Evolutionary conservation across 2,329 filamentous ascomycete genomes (phyloP), one percentile per base, ranked within the genome.

Genomic region (Coniochaeta sp.): DNA sequence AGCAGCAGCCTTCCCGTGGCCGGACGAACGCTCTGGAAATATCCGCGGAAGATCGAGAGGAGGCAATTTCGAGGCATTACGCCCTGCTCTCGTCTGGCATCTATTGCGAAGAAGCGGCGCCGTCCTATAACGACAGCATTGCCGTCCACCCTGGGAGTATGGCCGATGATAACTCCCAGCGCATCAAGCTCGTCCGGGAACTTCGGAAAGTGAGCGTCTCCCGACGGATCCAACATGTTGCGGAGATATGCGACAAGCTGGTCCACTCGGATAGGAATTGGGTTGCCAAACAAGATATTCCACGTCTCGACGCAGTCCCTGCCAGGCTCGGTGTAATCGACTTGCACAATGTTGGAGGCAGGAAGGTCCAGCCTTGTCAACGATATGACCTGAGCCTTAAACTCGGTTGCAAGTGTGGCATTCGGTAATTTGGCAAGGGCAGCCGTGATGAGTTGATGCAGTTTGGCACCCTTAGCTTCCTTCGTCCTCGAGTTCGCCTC

Each of bases 1-100:
- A 85, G 70, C 0, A 86, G 74, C 1, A 85, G 65, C 0, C 81
- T 74, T 1, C 81, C 81, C 0, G 82, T 85, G 0, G 78, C 78
- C 0, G 81, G 72, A 6, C 82, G 79, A 2, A 79, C 75, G 34
- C 81, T 84, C 66, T 83, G 80, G 60, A 84, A 84, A 64, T 81
- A 84, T 1, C 83, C 83, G 17, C 82, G 77, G 1, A 80, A 70
- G 33, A 81, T 75, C 8, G 72, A 52, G 22, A 80, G 71, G 8
- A 70, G 70, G 0, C 66, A 66, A 0, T 5, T 3, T 5, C 31
- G 34, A 5, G 33, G 7, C 12, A 17, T n/a, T 6, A 17, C 14
- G 58, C 50, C 6, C 57, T 67, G 58, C 59, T 57, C 26, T 28
- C 63, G 0, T 26, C 64, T 59, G 2, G 68, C 52, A 8, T 73